phyloP scores from a whole-genome alignment of 805 yeast species.

The Tanozyma kutaoensis region DNA sequence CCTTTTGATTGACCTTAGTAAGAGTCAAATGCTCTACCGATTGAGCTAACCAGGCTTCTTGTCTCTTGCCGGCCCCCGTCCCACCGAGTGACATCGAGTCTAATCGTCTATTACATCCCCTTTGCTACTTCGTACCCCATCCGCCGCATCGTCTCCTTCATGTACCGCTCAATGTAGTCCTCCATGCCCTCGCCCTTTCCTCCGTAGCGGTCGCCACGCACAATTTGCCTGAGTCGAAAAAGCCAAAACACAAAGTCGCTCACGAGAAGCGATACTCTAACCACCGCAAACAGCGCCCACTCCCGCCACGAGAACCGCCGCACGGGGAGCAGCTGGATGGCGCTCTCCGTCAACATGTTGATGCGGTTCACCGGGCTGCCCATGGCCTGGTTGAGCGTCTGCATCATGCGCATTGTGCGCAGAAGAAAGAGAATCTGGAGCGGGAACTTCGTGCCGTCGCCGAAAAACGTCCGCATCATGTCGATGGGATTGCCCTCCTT shows the following conservation, averaged over 20 bases:
- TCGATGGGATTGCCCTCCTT: conserved; percentile 13
- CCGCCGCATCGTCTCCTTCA: conserved; percentile 27
- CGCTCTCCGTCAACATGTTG: conserved; percentile 47
- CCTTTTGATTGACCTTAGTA: no score
- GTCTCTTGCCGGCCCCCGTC: no score
- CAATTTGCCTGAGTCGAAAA: conserved; percentile 18
- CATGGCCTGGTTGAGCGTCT: conserved; percentile 48
- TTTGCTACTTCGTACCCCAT: conserved; percentile 24
- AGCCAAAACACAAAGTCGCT: conserved; percentile 19
- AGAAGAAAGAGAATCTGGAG: conserved; percentile 50
- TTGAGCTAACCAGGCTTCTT: no score
- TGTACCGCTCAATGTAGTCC: conserved; percentile 29
- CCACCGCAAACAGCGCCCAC: conserved; percentile 8
- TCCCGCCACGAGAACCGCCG: conserved; percentile 3
- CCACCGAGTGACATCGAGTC: no score
- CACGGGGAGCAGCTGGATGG: conserved; percentile 12
- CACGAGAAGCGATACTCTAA: conserved; percentile 11
- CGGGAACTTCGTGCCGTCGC: conserved; percentile 57
- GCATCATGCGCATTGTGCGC: conserved; percentile 64
- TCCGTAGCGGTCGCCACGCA: conserved; percentile 18
- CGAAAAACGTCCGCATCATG: conserved; percentile 38
- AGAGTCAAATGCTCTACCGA: no score
- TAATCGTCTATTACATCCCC: conserved; percentile 1
- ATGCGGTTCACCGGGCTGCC: conserved; percentile 70
- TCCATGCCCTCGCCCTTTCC: conserved; percentile 25